Base-by-base conservation (phyloP, 192 early-diverging fungal genomes). In the Gigaspora rosea region DNA sequence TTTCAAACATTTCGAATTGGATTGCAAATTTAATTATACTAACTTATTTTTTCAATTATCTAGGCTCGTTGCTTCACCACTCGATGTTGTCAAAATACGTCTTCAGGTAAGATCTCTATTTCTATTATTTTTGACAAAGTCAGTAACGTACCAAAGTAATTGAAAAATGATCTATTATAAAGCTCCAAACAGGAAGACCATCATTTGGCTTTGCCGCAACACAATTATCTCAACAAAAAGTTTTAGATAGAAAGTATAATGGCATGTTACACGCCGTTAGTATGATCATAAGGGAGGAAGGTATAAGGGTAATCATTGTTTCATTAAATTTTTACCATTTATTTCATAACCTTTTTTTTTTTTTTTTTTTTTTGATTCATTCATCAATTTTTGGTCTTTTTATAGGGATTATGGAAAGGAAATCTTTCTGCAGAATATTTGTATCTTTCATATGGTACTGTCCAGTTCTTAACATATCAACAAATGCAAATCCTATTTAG, bases 11-110 rank as follows among this genome's bases (percentile, higher is more conserved):
- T 41, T 41, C 7, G 7, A 7, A 41, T 41, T 41, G 0, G 3
- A 1, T 41, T 41, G 41, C 41, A 41, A 41, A 41, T 41, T 6
- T 41, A 6, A 41, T 7, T 41, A 41, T 41, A 41, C 41, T 41
- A 41, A 2, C 41, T 6, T 41, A 41, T 41, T 41, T 41, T 27
- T 27, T 27, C 27, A 41, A 41, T 41, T 54, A 35, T 58, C 27
- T 33, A 76, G 97, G 16, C 90, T 95, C 58, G 85, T 95, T 2
- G 92, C 97, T 47, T 90, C 97, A 13, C 97, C 97, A 9, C 84
- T 98, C 4, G 97, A 98, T 71, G 96, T 98, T 8, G 89, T 97
- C 75, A 98, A 98, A 82, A 96, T 96, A 65, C 88, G 94, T 33
- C 86, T 93, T 35, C 93, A 91, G 73, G 79, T 91, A 74, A 72